These are phyloP conservation scores for Plasmodium fragile DNA, from an alignment of 169 alveolate species.

Conservation along the genomic window DNA sequence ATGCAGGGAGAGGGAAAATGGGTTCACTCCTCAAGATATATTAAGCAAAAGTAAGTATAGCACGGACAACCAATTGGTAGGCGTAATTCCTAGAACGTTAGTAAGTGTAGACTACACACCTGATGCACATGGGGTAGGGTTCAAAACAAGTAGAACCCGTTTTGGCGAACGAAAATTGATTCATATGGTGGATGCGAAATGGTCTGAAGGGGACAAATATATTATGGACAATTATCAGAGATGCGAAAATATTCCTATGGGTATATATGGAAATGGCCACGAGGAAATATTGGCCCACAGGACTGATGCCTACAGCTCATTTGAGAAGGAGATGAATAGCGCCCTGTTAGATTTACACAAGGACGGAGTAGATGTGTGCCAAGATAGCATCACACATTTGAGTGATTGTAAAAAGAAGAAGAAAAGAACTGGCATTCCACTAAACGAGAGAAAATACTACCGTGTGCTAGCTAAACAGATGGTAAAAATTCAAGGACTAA, in stretches of 20 bases:
- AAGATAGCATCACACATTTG: not conserved
- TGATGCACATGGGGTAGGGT: not conserved
- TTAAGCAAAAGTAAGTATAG: not conserved
- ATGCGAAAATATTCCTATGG: not conserved
- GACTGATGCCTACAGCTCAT: not conserved
- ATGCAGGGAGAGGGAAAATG: not conserved
- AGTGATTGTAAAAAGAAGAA: slow-evolving; percentile 31
- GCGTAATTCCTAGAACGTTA: not conserved
- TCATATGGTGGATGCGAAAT: not conserved
- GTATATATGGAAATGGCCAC: not conserved
- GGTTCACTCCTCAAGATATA: not conserved
- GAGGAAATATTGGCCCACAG: not conserved
- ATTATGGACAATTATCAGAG: not conserved
- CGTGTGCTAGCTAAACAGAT: slow-evolving; percentile 79
- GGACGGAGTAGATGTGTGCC: not conserved
- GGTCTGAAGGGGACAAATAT: not conserved
- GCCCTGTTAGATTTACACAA: slow-evolving; percentile 5
- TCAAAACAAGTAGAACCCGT: not conserved
- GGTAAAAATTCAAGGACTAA: slow-evolving; percentile 81
- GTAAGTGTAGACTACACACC: not conserved
- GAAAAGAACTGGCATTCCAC: slow-evolving; percentile 81
- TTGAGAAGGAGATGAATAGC: slow-evolving; percentile 5
- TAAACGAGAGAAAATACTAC: slow-evolving; percentile 80
- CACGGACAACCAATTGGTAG: not conserved
- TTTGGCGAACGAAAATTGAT: not conserved